Evolutionary conservation across 2,329 filamentous ascomycete genomes (phyloP).

Genomic region (Colletotrichum costaricense): DNA sequence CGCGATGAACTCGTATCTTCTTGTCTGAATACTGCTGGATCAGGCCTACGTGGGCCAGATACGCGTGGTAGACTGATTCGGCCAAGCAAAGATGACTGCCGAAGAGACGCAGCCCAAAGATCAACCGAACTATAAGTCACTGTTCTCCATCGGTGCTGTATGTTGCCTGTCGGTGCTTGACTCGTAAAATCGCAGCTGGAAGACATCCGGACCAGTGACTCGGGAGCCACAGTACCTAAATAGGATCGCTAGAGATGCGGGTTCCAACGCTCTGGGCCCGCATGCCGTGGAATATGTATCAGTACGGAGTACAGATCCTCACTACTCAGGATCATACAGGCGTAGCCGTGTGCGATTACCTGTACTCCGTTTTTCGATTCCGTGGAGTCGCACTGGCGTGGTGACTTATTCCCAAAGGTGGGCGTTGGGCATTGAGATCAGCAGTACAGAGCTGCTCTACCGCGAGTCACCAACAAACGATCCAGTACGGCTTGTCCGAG

Average conservation of each 20-base stretch:
- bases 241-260: neutral
- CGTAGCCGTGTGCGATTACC: neutral
- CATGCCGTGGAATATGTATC: neutral
- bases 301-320: neutral
- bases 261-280: slow-evolving; percentile 9
- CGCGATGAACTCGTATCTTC: neutral
- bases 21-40: neutral
- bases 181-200: slow-evolving; percentile 13
- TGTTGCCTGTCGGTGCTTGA: slow-evolving; percentile 11
- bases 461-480: slow-evolving; percentile 6
- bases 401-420: neutral
- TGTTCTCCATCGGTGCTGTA: slow-evolving; percentile 2
- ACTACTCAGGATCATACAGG: neutral
- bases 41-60: neutral
- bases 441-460: slow-evolving; percentile 5
- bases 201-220: slow-evolving; percentile 14
- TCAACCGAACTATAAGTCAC: neutral
- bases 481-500: slow-evolving; percentile 5
- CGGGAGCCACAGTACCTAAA: slow-evolving; percentile 9
- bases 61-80: neutral
- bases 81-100: neutral
- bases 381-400: neutral
- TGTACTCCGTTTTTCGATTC: neutral
- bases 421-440: slow-evolving; percentile 30
- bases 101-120: slow-evolving; percentile 1